Evolutionary conservation across 2,329 filamentous ascomycete genomes (phyloP).

Genomic region (Botrytis deweyae): DNA sequence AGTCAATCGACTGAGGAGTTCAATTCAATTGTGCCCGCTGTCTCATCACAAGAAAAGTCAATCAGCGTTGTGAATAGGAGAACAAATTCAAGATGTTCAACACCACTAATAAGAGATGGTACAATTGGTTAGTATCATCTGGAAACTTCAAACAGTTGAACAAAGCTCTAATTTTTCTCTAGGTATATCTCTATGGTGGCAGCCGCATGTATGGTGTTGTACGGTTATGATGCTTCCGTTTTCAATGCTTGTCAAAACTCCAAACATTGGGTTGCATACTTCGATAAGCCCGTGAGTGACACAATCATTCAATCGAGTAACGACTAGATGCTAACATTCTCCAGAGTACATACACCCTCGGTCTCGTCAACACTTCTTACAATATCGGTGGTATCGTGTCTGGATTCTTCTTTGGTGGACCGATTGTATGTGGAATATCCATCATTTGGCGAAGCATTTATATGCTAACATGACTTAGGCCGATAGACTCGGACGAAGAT

Average conservation of each 20-base stretch:
- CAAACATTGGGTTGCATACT: slow-evolving; percentile 64
- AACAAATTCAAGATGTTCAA: slow-evolving; percentile 11
- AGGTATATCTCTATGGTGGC: slow-evolving; percentile 70
- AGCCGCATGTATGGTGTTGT: slow-evolving; percentile 72
- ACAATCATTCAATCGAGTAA: not conserved
- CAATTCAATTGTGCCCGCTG: not conserved
- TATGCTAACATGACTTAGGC: slow-evolving; percentile 37
- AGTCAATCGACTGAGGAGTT: not conserved
- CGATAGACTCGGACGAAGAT: slow-evolving; percentile 60
- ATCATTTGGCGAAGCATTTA: not conserved
- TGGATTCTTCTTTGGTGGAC: slow-evolving; percentile 66
- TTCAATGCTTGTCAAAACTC: slow-evolving; percentile 72
- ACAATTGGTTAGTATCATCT: slow-evolving; percentile 18
- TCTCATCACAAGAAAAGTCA: not conserved
- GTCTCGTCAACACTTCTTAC: slow-evolving; percentile 66
- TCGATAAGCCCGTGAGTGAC: slow-evolving; percentile 44
- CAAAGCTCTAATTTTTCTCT: not conserved
- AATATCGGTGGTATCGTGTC: slow-evolving; percentile 69
- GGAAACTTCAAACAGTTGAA: not conserved
- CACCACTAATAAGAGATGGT: slow-evolving; percentile 17
- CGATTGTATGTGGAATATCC: slow-evolving; percentile 35
- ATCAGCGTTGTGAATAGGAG: not conserved
- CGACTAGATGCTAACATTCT: not conserved
- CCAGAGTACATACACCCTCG: slow-evolving; percentile 45
- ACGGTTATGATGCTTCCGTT: slow-evolving; percentile 72